Evolutionary conservation across 805 yeast species (phyloP).

Genomic region (Cyberlindnera mycetangii): DNA sequence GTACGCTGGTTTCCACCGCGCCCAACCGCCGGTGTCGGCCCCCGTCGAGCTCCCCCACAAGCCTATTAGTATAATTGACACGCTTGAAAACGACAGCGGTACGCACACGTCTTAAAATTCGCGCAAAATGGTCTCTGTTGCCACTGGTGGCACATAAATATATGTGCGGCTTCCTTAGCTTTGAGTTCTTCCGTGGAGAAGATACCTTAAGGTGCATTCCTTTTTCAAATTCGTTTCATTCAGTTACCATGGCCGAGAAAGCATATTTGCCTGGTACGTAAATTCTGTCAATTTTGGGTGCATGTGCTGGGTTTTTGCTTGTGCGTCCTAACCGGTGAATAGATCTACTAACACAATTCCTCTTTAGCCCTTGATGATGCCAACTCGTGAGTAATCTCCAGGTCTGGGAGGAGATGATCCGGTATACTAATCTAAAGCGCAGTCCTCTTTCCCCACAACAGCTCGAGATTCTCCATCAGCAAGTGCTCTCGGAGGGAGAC

Average conservation of each 20-base stretch:
- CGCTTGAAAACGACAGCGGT: not conserved
- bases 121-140: no score
- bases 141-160: no score
- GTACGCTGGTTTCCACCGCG: no score
- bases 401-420: not conserved
- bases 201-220: no score
- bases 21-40: not conserved
- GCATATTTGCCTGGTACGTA: slow-evolving; percentile 22
- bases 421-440: slow-evolving; percentile 7
- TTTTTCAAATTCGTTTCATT: not conserved
- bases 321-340: not conserved
- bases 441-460: slow-evolving; percentile 69
- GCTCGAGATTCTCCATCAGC: slow-evolving; percentile 69
- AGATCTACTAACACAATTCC: slow-evolving; percentile 4
- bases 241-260: slow-evolving; percentile 13
- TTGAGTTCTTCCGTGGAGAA: no score
- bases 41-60: not conserved
- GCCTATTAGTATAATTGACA: not conserved
- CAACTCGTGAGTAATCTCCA: slow-evolving; percentile 25
- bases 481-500: slow-evolving; percentile 78
- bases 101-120: not conserved
- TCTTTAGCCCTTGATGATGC: slow-evolving; percentile 29
- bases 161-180: no score
- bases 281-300: not conserved
- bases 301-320: not conserved